Conservation (phyloP, 2,329 filamentous ascomycete genomes). For the Fusarium zealandicum region DNA sequence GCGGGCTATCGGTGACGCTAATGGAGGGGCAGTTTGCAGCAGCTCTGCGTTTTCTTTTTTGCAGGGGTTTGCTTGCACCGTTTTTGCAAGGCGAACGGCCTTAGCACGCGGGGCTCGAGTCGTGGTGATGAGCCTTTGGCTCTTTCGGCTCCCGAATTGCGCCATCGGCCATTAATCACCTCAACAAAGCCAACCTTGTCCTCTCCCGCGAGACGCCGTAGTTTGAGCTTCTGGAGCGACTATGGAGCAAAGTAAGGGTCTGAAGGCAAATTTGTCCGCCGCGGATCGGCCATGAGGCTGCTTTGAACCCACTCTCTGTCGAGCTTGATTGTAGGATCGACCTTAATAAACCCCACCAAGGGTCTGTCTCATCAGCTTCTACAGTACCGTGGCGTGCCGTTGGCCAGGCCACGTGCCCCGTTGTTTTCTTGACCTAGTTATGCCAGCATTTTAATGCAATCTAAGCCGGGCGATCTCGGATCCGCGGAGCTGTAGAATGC, state of each 20-base stretch:
- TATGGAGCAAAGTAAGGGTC: slow-evolving; percentile 23
- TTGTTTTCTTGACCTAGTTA: background rate
- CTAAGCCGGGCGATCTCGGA: slow-evolving; percentile 23
- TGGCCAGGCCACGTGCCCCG: slow-evolving; percentile 26
- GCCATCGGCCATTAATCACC: slow-evolving; percentile 36
- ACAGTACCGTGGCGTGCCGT: slow-evolving; percentile 11
- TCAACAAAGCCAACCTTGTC: slow-evolving; percentile 23
- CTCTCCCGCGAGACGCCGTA: slow-evolving; percentile 13
- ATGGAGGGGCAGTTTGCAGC: slow-evolving; percentile 36
- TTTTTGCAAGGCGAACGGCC: slow-evolving; percentile 28
- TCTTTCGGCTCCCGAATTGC: slow-evolving; percentile 42
- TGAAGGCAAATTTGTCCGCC: slow-evolving; percentile 30
- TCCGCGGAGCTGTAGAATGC: background rate
- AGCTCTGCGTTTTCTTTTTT: slow-evolving; percentile 20
- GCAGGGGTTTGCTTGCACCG: slow-evolving; percentile 27
- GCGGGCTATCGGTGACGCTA: slow-evolving; percentile 41
- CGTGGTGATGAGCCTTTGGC: slow-evolving; percentile 16
- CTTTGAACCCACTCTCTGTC: slow-evolving; percentile 14
- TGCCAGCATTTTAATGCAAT: background rate
- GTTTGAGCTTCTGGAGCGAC: slow-evolving; percentile 10
- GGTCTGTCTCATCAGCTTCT: slow-evolving; percentile 14
- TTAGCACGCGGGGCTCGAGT: slow-evolving; percentile 25
- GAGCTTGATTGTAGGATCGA: slow-evolving; percentile 15
- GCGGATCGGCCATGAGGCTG: slow-evolving; percentile 30
- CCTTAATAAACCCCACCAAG: slow-evolving; percentile 10